phyloP scores from a whole-genome alignment of 495 filamentous ascomycete species.

The Penicillium subrubescens region DNA sequence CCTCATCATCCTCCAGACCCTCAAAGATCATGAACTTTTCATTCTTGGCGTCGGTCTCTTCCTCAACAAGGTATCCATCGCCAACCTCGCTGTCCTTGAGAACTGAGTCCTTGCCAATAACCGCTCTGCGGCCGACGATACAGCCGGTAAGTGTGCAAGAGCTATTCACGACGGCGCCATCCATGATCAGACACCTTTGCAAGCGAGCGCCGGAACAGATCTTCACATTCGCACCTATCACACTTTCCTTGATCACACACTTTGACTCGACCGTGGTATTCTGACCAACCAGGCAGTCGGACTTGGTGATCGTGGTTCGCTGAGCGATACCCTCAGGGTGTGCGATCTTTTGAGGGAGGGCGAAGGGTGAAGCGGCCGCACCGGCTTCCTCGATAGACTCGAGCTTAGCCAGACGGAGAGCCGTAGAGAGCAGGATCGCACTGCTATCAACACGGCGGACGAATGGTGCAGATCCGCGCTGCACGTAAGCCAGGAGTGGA shows the following conservation, averaged over 20 bases:
- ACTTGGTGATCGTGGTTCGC: slow-evolving; percentile 71
- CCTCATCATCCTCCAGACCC: slow-evolving; percentile 54
- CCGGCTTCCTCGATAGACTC: slow-evolving; percentile 68
- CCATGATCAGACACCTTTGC: slow-evolving; percentile 84
- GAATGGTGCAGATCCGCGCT: slow-evolving; percentile 57
- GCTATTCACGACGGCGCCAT: slow-evolving; percentile 72
- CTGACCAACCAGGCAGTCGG: slow-evolving; percentile 76
- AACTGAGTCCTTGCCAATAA: slow-evolving; percentile 72
- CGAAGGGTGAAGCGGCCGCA: slow-evolving; percentile 64
- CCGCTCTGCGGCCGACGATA: slow-evolving; percentile 73
- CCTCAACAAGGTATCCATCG: slow-evolving; percentile 78
- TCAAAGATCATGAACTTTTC: slow-evolving; percentile 87
- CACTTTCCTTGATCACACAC: slow-evolving; percentile 81
- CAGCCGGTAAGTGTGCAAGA: slow-evolving; percentile 74
- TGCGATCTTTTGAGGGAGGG: slow-evolving; percentile 76
- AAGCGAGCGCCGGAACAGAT: slow-evolving; percentile 81
- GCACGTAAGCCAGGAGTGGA: slow-evolving; percentile 77
- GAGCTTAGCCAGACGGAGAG: slow-evolving; percentile 81
- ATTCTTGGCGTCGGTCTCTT: slow-evolving; percentile 79
- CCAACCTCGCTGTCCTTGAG: slow-evolving; percentile 90
- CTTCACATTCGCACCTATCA: slow-evolving; percentile 82
- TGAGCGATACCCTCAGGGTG: slow-evolving; percentile 75
- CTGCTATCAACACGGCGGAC: slow-evolving; percentile 87
- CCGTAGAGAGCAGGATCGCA: slow-evolving; percentile 74
- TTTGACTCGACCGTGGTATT: slow-evolving; percentile 86